Evolutionary conservation across 2,329 filamentous ascomycete genomes (phyloP).

Genomic region (Ceratocystis cacaofunesta): DNA sequence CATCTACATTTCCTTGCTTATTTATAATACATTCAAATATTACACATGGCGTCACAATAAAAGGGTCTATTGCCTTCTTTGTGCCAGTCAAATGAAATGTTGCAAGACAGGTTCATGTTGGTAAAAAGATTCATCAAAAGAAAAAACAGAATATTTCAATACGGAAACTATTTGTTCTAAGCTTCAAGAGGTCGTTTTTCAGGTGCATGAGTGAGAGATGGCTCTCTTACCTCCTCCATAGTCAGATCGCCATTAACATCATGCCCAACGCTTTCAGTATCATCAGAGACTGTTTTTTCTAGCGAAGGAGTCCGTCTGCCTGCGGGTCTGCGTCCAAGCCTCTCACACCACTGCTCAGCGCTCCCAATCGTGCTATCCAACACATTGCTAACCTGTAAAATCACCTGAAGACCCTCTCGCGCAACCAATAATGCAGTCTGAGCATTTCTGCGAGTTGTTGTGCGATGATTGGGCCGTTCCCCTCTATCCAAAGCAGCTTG

Average conservation of each 20-base stretch:
- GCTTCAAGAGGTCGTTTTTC: slow-evolving; percentile 17
- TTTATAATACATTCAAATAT: not conserved
- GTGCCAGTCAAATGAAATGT: not conserved
- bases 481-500: slow-evolving; percentile 14
- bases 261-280: not conserved
- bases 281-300: slow-evolving; percentile 9
- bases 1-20: not conserved
- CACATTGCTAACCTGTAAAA: slow-evolving; percentile 76
- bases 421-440: slow-evolving; percentile 73
- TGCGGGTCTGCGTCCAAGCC: slow-evolving; percentile 39
- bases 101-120: not conserved
- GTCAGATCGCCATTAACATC: slow-evolving; percentile 17
- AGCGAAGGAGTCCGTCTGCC: slow-evolving; percentile 19
- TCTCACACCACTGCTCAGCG: slow-evolving; percentile 82
- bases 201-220: slow-evolving; percentile 19
- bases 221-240: slow-evolving; percentile 19
- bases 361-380: slow-evolving; percentile 79
- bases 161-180: not conserved
- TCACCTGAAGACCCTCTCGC: slow-evolving; percentile 85
- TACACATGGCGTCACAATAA: not conserved
- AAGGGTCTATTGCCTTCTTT: no score
- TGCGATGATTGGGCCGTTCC: slow-evolving; percentile 13
- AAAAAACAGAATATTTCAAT: not conserved
- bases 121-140: not conserved
- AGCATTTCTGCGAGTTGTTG: slow-evolving; percentile 35